These are phyloP conservation scores for Podospora comata DNA, from an alignment of 495 filamentous ascomycete genomes.

Conservation along the genomic window DNA sequence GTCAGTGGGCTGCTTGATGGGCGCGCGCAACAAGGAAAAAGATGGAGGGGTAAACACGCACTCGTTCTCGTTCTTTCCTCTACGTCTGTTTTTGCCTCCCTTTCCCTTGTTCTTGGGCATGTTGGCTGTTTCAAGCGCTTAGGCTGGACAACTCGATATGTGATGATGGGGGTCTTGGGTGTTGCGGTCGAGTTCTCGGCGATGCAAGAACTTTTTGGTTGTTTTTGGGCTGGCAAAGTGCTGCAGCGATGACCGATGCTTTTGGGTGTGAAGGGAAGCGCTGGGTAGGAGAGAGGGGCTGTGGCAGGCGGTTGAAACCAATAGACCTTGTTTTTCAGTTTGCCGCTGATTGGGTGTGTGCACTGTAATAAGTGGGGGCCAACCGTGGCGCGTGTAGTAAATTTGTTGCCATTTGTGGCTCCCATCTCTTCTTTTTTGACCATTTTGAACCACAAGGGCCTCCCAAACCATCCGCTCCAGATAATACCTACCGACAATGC, in stretches of 20 bases:
- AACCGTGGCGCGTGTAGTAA: neutral
- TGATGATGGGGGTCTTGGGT: neutral
- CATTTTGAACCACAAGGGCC: neutral
- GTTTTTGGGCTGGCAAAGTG: neutral
- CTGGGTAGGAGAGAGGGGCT: neutral
- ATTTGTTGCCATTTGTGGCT: neutral
- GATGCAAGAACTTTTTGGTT: constrained; percentile 10
- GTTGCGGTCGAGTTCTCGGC: constrained; percentile 2
- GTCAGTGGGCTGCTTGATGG: constrained; percentile 6
- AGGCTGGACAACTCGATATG: neutral
- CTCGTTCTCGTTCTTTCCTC: constrained; percentile 98
- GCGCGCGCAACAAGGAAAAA: neutral
- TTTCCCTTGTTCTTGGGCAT: constrained; percentile 47
- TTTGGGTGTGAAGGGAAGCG: neutral
- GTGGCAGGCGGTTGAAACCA: neutral
- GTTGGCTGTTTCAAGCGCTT: constrained; percentile 11
- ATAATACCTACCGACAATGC: neutral
- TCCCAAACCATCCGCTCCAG: neutral
- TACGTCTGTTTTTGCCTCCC: constrained; percentile 97
- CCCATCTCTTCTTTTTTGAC: neutral
- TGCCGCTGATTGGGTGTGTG: neutral
- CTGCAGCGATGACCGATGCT: constrained; percentile 1
- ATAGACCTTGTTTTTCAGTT: neutral
- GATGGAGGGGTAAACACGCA: constrained; percentile 19
- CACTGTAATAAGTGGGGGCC: neutral